Evolutionary conservation across 2,329 filamentous ascomycete species (phyloP), one percentile per base, ranked within the genome.

Genomic region (Cladosporium sp.): DNA sequence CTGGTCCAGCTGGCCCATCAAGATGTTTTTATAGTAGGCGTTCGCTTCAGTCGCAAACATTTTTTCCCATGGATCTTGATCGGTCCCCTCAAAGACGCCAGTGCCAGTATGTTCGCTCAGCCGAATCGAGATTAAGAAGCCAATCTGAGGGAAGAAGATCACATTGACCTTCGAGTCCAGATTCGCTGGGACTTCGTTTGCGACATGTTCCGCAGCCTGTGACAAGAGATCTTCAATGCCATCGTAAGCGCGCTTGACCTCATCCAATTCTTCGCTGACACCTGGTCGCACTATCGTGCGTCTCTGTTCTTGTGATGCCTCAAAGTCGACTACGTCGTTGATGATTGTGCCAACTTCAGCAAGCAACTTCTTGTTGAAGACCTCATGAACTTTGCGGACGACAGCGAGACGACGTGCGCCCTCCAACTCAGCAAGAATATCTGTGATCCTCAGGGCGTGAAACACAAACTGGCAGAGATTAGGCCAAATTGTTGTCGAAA

Each of bases 121-220:
- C 1, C 81, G 81, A 15, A 96, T 85, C 0, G 88, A 85, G 2
- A 91, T 89, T 36, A 97, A 81, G 68, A 97, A 99, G 0, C 94
- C 94, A 36, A 97, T 83, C 66, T 96, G 91, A 0, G 92, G 93
- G 61, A 96, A 88, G 70, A 94, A 96, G 17, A 94, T 88, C 61
- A 95, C 95, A 56, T 92, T 92, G 34, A 88, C 71, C 12, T 79
- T 75, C 2, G 72, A 67, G 20, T 78, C 74, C 1, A 82, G 71
- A 17, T 80, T 77, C 59, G 81, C 77, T 1, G 91, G 87, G 19
- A 94, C 76, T 1, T 80, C 78, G 13, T 73, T 71, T 0, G 82
- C 82, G 57, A 96, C 77, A n/a, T 83, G 80, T 17, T 79, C 76
- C 4, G 86, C 85, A 1, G 91, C 83, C 54, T 84, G 74, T 2